Base-by-base conservation (phyloP, 768 basidiomycete species). In the Asterophora lycoperdoides region DNA sequence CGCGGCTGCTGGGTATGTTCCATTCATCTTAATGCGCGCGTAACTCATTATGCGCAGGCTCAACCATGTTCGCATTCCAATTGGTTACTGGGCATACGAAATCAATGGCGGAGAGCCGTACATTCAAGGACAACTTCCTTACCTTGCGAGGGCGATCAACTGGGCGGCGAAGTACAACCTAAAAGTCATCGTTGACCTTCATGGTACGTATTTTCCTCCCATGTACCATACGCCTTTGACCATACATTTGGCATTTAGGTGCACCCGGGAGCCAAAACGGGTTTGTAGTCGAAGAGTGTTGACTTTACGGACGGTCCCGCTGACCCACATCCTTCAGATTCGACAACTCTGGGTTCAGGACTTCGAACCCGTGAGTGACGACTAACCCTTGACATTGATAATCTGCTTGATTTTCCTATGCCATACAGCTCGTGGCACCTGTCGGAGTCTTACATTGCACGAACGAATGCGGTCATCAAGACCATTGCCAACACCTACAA, bases 21-120 rank as follows among this genome's bases (percentile, higher is more conserved):
- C 19, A 52, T 18, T 44, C 36, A 40, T 41, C 26, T 28, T 26
- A 28, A n/a, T 45, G 23, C 35, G 46, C 47, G 32, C 43, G 39
- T 48, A 32, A 34, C 30, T 42, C 35, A 30, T 9, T 7, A 10
- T 40, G 53, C 50, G n/a, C 59, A 87, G 88, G 13, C 70, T 91
- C 45, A 92, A 90, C 60, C 88, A 90, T 64, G 84, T 92, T 48
- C 81, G 89, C 39, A 60, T 92, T 32, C 89, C 90, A 11, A 88
- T 94, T 37, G 93, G 91, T 10, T 95, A 89, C 64, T 94, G 89
- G 89, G 90, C 87, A 1, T 91, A 84, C 58, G 89, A 93, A 49
- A 81, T 91, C 30, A 75, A 78, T 17, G 72, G 74, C 10, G 88
- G 88, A 4, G 86, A 92, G 58, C 91, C 90, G 6, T 91, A 77